These are phyloP conservation scores for Uronychia setigera DNA, from an alignment of 73 alveolate species.

Conservation along the genomic window DNA sequence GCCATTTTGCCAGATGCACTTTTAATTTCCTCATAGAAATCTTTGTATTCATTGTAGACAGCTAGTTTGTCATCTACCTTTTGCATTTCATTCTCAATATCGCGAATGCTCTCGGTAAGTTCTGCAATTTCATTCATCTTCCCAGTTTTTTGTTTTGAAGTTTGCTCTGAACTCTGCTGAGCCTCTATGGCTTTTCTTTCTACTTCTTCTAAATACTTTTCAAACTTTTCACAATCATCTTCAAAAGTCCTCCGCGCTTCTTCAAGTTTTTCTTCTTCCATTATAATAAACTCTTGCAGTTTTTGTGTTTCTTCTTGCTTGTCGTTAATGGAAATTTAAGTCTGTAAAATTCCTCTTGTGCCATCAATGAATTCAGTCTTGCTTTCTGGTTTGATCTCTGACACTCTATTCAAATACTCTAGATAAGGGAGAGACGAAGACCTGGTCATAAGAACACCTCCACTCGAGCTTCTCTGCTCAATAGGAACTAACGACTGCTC, in stretches of 20 bases:
- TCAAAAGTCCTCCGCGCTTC: slow-evolving; percentile 39
- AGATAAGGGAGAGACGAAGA: neutral
- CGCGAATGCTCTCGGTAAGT: neutral
- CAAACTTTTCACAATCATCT: slow-evolving; percentile 36
- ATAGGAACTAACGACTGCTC: neutral
- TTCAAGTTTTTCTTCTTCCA: slow-evolving; percentile 39
- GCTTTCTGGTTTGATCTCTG: slow-evolving; percentile 1
- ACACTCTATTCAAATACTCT: neutral
- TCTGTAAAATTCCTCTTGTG: slow-evolving; percentile 13
- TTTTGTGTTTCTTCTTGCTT: slow-evolving; percentile 54
- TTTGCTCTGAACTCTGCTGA: neutral
- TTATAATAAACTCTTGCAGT: slow-evolving; percentile 33
- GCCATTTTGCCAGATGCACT: slow-evolving; percentile 15
- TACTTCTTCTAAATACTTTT: slow-evolving; percentile 18
- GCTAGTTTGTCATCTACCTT: slow-evolving; percentile 23
- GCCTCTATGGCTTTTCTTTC: neutral
- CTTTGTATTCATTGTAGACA: slow-evolving; percentile 25
- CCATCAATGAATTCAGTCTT: slow-evolving; percentile 5
- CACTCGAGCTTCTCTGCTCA: neutral
- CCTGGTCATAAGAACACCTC: neutral
- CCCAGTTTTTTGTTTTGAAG: neutral
- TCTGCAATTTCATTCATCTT: neutral
- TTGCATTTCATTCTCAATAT: neutral
- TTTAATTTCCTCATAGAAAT: slow-evolving; percentile 19
- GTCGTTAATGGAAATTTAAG: slow-evolving; percentile 36